These are phyloP conservation scores for Croton setiger DNA, from an alignment of 441 rosid species.

Conservation along the genomic window DNA sequence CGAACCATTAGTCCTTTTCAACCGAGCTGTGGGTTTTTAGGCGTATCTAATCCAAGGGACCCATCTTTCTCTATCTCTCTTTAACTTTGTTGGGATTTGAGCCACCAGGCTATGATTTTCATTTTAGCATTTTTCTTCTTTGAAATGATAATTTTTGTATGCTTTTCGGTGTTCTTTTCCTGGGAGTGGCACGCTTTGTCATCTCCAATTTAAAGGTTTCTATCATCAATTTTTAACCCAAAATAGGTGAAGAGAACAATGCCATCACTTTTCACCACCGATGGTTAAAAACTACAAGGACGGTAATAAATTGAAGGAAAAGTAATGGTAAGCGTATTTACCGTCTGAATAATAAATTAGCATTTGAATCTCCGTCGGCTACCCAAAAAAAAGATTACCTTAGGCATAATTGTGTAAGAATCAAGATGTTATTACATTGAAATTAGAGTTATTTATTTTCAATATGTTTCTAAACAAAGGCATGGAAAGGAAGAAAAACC, in stretches of 20 bases:
- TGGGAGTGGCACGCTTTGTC: background rate
- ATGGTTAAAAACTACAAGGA: background rate
- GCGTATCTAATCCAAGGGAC: constrained; percentile 1
- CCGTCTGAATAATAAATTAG: no score
- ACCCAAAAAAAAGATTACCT: no score
- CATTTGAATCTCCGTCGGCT: no score
- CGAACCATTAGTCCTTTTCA: constrained; percentile 7
- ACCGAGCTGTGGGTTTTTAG: constrained; percentile 15
- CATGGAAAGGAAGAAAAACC: background rate
- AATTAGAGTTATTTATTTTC: no score
- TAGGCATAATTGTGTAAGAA: no score
- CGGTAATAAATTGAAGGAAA: no score
- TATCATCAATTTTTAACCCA: background rate
- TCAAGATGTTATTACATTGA: no score
- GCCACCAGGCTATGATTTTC: constrained; percentile 11
- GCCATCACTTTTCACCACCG: background rate
- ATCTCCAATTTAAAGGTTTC: background rate
- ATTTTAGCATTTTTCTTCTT: background rate
- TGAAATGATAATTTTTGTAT: background rate
- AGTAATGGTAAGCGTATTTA: no score
- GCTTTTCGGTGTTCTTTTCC: background rate
- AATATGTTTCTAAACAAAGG: no score
- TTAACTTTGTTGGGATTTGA: constrained; percentile 30
- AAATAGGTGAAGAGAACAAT: background rate
- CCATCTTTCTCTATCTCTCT: background rate